Percentiles rank a stretch among this genome's conserved stretches.
Conservation (phyloP, 75 land plant genomes). For the Chamaecyparis obtusa region DNA sequence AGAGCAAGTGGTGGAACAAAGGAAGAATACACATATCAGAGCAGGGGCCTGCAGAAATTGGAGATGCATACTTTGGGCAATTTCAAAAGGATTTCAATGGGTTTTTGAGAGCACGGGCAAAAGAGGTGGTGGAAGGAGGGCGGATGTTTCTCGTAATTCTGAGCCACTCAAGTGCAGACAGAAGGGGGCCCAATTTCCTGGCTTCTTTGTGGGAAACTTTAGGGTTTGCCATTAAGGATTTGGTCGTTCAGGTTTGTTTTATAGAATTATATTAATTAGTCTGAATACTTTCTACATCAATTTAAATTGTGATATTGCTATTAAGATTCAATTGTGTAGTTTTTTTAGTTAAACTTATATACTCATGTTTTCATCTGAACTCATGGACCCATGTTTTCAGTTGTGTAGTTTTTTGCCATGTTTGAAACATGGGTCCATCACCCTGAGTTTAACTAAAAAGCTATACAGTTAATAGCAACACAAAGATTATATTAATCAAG, state of each 20-base stretch:
- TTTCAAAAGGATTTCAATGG: constrained; percentile 28
- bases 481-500: too few relatives aligned
- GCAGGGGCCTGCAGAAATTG: constrained; percentile 19
- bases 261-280: too few relatives aligned
- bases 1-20: constrained; percentile 36
- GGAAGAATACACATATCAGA: constrained; percentile 37
- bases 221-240: constrained; percentile 5
- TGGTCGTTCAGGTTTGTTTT: constrained; percentile 38
- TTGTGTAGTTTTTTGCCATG: too few relatives aligned
- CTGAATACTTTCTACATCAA: too few relatives aligned
- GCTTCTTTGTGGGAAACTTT: constrained; percentile 25
- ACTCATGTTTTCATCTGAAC: too few relatives aligned
- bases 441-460: too few relatives aligned
- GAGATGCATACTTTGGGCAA: constrained; percentile 34
- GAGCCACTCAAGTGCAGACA: constrained; percentile 31
- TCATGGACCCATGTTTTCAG: too few relatives aligned
- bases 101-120: constrained; percentile 40
- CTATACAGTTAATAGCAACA: too few relatives aligned
- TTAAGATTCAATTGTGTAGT: too few relatives aligned
- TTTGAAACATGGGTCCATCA: too few relatives aligned
- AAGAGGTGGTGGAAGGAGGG: constrained; percentile 42
- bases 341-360: too few relatives aligned
- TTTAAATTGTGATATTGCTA: too few relatives aligned
- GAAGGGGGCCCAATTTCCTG: neutral
- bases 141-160: constrained; percentile 35